Percentiles rank a stretch among this genome's conserved stretches.
Conservation (phyloP, 495 filamentous ascomycete species). For the Penicillium verhagenii region DNA sequence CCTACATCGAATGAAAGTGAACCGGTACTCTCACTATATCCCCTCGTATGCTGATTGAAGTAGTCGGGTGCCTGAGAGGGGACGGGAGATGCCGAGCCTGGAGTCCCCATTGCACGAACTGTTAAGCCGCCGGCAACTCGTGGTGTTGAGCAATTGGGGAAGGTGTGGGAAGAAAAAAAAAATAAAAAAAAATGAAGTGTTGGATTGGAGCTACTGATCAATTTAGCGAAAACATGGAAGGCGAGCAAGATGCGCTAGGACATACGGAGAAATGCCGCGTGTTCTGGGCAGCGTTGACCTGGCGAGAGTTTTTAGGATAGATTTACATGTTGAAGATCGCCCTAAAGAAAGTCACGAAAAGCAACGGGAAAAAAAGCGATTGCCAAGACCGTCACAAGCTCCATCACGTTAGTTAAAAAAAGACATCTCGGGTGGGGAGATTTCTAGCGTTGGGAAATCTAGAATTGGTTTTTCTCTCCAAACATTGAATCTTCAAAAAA, state of each 20-base stretch:
- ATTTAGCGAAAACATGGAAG: background rate
- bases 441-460: background rate
- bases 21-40: background rate
- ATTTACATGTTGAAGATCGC: background rate
- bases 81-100: background rate
- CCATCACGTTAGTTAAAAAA: background rate
- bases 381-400: background rate
- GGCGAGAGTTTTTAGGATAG: too few species aligned
- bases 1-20: background rate
- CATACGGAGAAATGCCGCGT: slow-evolving; percentile 3
- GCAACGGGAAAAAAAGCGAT: too few species aligned
- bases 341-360: too few species aligned
- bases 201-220: background rate
- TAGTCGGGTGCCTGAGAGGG: background rate
- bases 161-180: too few species aligned
- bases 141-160: too few species aligned
- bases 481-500: background rate
- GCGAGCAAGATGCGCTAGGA: background rate
- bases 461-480: background rate
- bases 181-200: background rate
- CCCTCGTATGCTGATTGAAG: background rate
- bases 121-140: too few species aligned
- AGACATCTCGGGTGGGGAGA: background rate
- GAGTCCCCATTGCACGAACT: slow-evolving; percentile 1
- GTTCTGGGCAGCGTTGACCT: background rate